Evolutionary conservation across 768 basidiomycete species (phyloP).

Genomic region (Gyrodon lividus): DNA sequence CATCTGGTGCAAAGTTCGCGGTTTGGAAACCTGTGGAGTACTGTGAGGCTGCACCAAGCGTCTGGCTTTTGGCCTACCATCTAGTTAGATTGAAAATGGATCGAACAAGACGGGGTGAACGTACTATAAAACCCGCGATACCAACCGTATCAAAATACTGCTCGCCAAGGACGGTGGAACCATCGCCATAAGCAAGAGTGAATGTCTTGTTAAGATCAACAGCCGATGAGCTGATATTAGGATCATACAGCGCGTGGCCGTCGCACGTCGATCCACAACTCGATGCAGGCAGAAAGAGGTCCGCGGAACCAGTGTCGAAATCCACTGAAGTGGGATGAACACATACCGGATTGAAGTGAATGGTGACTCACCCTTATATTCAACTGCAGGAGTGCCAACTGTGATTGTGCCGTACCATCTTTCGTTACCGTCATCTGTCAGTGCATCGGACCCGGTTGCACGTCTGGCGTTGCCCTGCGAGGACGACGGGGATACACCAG

Average conservation of each 20-base stretch:
- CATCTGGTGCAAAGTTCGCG: slow-evolving; percentile 23
- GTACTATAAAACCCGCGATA: slow-evolving; percentile 32
- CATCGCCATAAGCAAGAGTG: slow-evolving; percentile 42
- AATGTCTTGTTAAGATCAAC: slow-evolving; percentile 26
- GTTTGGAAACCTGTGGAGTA: slow-evolving; percentile 18
- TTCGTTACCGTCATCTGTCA: slow-evolving; percentile 13
- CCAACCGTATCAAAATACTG: slow-evolving; percentile 41
- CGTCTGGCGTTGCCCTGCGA: slow-evolving; percentile 5
- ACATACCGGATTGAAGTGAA: background rate
- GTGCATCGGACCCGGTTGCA: slow-evolving; percentile 2
- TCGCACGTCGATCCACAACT: slow-evolving; percentile 30
- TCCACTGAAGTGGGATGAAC: slow-evolving; percentile 16
- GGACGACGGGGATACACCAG: background rate
- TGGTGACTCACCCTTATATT: slow-evolving; percentile 16
- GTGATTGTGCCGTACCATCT: slow-evolving; percentile 26
- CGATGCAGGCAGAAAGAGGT: slow-evolving; percentile 32
- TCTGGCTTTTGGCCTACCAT: slow-evolving; percentile 24
- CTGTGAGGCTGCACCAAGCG: slow-evolving; percentile 20
- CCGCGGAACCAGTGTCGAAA: slow-evolving; percentile 38
- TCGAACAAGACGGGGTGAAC: slow-evolving; percentile 6
- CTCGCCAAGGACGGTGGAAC: slow-evolving; percentile 38
- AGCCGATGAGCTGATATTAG: slow-evolving; percentile 33
- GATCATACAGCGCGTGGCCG: slow-evolving; percentile 36
- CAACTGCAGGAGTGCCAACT: slow-evolving; percentile 24
- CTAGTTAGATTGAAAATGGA: slow-evolving; percentile 2